Evolutionary conservation across 1,284 basidiomycete genomes (phyloP).

Genomic region (Moesziomyces antarcticus): DNA sequence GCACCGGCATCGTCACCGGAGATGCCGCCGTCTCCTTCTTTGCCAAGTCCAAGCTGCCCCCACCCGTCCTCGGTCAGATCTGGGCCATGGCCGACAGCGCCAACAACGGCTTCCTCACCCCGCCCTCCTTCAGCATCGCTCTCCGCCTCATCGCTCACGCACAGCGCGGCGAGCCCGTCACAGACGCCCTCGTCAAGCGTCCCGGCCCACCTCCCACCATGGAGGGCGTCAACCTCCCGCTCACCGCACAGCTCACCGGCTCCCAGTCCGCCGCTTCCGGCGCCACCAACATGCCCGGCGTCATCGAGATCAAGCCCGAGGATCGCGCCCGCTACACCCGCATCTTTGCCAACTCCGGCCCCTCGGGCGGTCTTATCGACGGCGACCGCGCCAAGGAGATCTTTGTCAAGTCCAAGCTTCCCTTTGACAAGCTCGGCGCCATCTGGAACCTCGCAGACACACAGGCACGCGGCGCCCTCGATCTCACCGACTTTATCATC

Average conservation of each 20-base stretch:
- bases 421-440: conserved; percentile 87
- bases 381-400: conserved; percentile 92
- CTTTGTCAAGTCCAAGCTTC: conserved; percentile 91
- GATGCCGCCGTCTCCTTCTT: conserved; percentile 66
- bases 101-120: conserved; percentile 70
- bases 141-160: conserved; percentile 91
- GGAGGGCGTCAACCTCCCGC: conserved; percentile 75
- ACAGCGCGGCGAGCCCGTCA: conserved; percentile 83
- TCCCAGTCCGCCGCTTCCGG: conserved; percentile 11
- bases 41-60: conserved; percentile 60
- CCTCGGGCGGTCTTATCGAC: conserved; percentile 66
- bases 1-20: conserved; percentile 62
- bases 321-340: conserved; percentile 66
- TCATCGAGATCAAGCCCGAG: conserved; percentile 59
- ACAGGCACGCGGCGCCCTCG: conserved; percentile 87
- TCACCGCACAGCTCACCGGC: conserved; percentile 34
- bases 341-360: conserved; percentile 65
- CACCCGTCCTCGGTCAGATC: conserved; percentile 80
- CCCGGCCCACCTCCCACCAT: conserved; percentile 83
- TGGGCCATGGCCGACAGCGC: conserved; percentile 90
- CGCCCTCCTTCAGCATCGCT: conserved; percentile 76
- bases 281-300: conserved; percentile 32
- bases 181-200: conserved; percentile 67
- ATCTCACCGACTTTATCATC: conserved; percentile 91
- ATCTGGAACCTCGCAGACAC: conserved; percentile 98